Evolutionary conservation across 305 asterid genomes (phyloP).

Genomic region (Andrographis paniculata): DNA sequence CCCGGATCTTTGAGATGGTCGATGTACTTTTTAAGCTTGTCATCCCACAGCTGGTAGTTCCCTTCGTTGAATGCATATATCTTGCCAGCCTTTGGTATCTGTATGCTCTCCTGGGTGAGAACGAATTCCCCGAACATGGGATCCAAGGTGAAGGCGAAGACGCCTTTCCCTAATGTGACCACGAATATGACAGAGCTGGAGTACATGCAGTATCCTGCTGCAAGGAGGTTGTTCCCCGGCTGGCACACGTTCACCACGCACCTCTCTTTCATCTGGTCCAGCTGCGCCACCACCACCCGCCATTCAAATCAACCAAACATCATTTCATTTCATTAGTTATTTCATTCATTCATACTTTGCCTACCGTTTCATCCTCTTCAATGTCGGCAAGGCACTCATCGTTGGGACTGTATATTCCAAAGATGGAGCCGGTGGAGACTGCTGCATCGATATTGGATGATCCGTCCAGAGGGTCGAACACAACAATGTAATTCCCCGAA

Average conservation of each 20-base stretch:
- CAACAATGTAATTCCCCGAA: conserved; percentile 95
- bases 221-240: conserved; percentile 84
- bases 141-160: conserved; percentile 68
- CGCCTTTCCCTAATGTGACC: conserved; percentile 79
- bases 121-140: conserved; percentile 94
- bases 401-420: conserved; percentile 87
- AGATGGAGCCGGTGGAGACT: conserved; percentile 89
- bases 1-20: conserved; percentile 94
- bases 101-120: conserved; percentile 63
- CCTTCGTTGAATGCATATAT: conserved; percentile 87
- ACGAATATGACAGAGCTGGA: conserved; percentile 86
- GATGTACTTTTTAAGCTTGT: conserved; percentile 73
- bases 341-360: too few relatives aligned
- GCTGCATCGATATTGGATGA: conserved; percentile 97
- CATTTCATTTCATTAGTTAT: too few relatives aligned
- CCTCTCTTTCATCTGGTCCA: conserved; percentile 40
- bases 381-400: conserved; percentile 76
- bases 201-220: conserved; percentile 98
- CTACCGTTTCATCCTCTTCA: conserved; percentile 56
- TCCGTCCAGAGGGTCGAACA: conserved; percentile 93
- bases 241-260: conserved; percentile 90
- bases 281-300: conserved; percentile 62
- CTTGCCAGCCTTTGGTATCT: conserved; percentile 82
- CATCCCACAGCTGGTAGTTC: conserved; percentile 90
- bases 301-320: too few relatives aligned